A percentile compares a stretch with the other conserved stretches of the same genome.
Conservation (phyloP, 2,329 filamentous ascomycete genomes). For the Blastomyces emzantsi region DNA sequence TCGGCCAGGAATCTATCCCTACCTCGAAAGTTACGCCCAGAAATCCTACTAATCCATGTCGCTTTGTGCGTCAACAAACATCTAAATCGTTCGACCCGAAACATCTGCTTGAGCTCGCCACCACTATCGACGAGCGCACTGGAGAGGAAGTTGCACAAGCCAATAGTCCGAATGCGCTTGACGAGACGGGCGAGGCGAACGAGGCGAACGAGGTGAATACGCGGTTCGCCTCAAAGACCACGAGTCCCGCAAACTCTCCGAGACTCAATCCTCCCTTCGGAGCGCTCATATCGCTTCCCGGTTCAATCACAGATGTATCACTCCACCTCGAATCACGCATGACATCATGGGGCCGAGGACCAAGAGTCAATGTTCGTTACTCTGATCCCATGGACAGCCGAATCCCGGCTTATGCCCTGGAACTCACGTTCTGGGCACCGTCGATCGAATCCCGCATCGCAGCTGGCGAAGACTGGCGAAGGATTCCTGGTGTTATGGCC, state of each 20-base stretch:
- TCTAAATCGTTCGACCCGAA: conserved; percentile 3
- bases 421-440: conserved; percentile 64
- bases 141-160: conserved; percentile 26
- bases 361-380: conserved; percentile 60
- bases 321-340: conserved; percentile 58
- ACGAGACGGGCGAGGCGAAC: conserved; percentile 3
- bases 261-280: conserved; percentile 46
- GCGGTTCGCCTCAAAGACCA: background rate
- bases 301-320: conserved; percentile 56
- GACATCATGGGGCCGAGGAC: conserved; percentile 68
- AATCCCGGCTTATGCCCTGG: conserved; percentile 74
- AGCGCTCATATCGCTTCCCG: conserved; percentile 54
- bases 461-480: conserved; percentile 48
- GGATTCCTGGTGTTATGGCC: conserved; percentile 49
- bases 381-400: conserved; percentile 54
- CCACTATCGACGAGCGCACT: conserved; percentile 37
- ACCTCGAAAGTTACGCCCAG: background rate
- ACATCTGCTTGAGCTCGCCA: conserved; percentile 27
- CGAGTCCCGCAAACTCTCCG: conserved; percentile 6
- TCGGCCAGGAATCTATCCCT: background rate
- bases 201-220: conserved; percentile 11
- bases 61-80: background rate
- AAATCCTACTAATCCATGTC: background rate
- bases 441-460: conserved; percentile 54
- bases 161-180: background rate